A percentile compares a stretch with the other conserved stretches of the same genome.
Conservation (phyloP, 1,284 basidiomycete genomes). For the Melanopsichium pennsylvanicum region DNA sequence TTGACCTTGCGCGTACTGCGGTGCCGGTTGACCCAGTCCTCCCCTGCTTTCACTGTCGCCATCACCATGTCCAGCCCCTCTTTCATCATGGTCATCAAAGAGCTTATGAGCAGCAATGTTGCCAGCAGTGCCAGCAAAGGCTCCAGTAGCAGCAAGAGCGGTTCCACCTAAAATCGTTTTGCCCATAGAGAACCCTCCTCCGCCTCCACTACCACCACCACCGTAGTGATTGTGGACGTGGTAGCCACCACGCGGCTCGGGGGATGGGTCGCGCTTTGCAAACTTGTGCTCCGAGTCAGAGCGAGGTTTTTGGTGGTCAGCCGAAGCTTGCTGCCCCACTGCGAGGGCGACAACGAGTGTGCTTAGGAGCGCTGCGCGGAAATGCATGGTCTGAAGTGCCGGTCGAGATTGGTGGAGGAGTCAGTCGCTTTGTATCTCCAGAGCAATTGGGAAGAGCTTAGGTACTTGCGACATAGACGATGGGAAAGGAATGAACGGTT, state of each 20-base stretch:
- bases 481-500: too few relatives aligned
- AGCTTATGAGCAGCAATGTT: constrained; percentile 10
- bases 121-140: constrained; percentile 19
- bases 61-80: background rate
- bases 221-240: constrained; percentile 11
- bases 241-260: too few relatives aligned
- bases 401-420: background rate
- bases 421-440: constrained; percentile 7
- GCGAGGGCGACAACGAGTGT: constrained; percentile 1
- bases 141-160: constrained; percentile 6
- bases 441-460: too few relatives aligned
- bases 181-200: constrained; percentile 9
- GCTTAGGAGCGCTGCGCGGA: background rate
- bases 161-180: constrained; percentile 5
- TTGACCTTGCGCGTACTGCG: too few relatives aligned
- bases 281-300: constrained; percentile 19
- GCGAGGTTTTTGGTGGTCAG: too few relatives aligned
- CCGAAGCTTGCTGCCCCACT: too few relatives aligned
- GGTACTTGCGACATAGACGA: too few relatives aligned
- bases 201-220: background rate
- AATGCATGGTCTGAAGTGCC: constrained; percentile 3
- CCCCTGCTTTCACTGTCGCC: background rate
- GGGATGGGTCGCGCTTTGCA: constrained; percentile 14
- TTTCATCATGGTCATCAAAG: background rate
- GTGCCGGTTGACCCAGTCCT: too few relatives aligned